phyloP scores from a whole-genome alignment of 345 rosid species.

The Salix udensis region DNA sequence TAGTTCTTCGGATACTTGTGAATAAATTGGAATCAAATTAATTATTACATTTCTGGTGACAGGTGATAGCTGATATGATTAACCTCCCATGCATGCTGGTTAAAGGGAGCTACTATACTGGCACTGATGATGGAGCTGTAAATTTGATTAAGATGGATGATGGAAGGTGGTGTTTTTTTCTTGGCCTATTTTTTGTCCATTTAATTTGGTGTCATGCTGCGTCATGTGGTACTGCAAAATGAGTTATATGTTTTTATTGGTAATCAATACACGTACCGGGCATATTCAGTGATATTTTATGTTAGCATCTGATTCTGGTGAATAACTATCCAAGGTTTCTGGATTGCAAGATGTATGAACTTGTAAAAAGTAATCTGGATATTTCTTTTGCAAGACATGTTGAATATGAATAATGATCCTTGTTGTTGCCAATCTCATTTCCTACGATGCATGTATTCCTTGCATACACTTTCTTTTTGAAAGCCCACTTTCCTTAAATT shows the following conservation, averaged over 20 bases:
- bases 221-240: background rate
- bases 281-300: background rate
- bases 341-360: background rate
- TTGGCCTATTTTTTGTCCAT: background rate
- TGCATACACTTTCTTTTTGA: background rate
- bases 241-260: background rate
- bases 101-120: constrained; percentile 93
- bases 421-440: constrained; percentile 3
- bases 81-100: constrained; percentile 91
- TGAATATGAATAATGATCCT: background rate
- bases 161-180: constrained; percentile 50
- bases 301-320: background rate
- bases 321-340: background rate
- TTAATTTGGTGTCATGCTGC: background rate
- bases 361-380: background rate
- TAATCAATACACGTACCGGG: background rate
- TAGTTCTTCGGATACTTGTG: background rate
- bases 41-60: constrained; percentile 26
- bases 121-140: constrained; percentile 96
- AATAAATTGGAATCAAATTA: constrained; percentile 20
- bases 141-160: constrained; percentile 66
- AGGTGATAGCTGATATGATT: constrained; percentile 89
- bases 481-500: background rate
- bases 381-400: background rate
- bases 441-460: background rate